Evolutionary conservation across 371 early-diverging fungal species (phyloP).

Genomic region (Mucor lusitanicus): DNA sequence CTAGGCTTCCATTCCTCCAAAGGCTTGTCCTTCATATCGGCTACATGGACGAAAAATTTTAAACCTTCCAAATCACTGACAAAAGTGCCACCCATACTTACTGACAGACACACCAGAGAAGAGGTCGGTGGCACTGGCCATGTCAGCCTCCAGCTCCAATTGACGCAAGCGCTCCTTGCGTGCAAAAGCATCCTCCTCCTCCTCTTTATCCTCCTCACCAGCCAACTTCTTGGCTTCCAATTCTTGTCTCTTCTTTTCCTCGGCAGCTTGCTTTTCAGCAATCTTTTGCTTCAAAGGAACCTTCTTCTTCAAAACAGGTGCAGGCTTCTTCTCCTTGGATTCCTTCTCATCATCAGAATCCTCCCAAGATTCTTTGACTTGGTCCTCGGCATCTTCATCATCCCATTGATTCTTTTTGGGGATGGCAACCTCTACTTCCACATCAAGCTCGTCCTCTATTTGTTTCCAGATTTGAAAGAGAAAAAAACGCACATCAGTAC

Average conservation of each 20-base stretch:
- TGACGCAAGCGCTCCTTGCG: slow-evolving; percentile 68
- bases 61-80: not conserved
- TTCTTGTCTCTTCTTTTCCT: slow-evolving; percentile 64
- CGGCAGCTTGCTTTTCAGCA: slow-evolving; percentile 75
- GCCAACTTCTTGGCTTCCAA: slow-evolving; percentile 55
- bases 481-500: not conserved
- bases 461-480: not conserved
- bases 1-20: slow-evolving; percentile 77
- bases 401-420: slow-evolving; percentile 72
- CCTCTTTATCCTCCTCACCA: slow-evolving; percentile 46
- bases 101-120: slow-evolving; percentile 73
- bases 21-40: slow-evolving; percentile 47
- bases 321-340: slow-evolving; percentile 27
- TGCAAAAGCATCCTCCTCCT: slow-evolving; percentile 66
- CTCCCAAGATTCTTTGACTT: slow-evolving; percentile 78
- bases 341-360: slow-evolving; percentile 71
- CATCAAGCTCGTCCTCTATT: slow-evolving; percentile 40
- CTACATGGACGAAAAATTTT: slow-evolving; percentile 18
- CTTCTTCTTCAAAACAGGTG: slow-evolving; percentile 60
- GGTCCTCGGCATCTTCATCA: slow-evolving; percentile 83
- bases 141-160: slow-evolving; percentile 78
- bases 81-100: slow-evolving; percentile 18
- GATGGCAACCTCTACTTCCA: slow-evolving; percentile 28
- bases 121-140: slow-evolving; percentile 82
- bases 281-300: slow-evolving; percentile 75